These are phyloP conservation scores for Eremomyces bilateralis DNA, from an alignment of 495 filamentous ascomycete genomes.

Conservation along the genomic window DNA sequence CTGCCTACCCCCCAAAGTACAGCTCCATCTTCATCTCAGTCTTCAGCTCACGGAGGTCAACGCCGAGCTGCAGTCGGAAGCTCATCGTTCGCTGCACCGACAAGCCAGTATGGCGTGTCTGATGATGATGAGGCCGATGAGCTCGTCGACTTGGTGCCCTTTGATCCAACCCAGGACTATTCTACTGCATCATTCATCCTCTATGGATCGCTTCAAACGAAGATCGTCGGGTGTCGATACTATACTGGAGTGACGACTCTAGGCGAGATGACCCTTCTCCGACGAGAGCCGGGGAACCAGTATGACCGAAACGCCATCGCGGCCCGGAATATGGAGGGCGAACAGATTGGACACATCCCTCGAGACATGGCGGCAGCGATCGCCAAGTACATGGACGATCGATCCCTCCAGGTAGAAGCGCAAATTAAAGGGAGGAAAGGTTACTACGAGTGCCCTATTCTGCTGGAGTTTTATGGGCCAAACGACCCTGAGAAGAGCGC, in stretches of 20 bases:
- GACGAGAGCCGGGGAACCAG: conserved; percentile 46
- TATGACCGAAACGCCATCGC: conserved; percentile 8
- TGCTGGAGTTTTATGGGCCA: conserved; percentile 44
- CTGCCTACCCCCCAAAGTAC: too few relatives aligned
- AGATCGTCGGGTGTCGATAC: conserved; percentile 65
- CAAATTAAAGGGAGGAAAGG: conserved; percentile 38
- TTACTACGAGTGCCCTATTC: conserved; percentile 47
- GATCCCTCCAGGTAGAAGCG: conserved; percentile 39
- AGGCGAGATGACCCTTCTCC: conserved; percentile 49
- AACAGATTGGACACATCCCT: conserved; percentile 67
- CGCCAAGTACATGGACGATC: conserved; percentile 44
- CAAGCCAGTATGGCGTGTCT: neutral
- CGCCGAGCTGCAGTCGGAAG: too few relatives aligned
- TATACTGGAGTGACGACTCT: conserved; percentile 49
- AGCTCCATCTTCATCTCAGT: too few relatives aligned
- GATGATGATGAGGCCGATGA: conserved; percentile 1
- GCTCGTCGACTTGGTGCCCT: neutral
- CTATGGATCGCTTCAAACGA: conserved; percentile 26
- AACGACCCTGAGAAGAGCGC: conserved; percentile 27
- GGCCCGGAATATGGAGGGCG: conserved; percentile 55
- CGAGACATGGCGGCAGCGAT: conserved; percentile 41
- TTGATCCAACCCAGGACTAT: neutral
- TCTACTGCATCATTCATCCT: conserved; percentile 1
- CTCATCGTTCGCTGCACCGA: too few relatives aligned
- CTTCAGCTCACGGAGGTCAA: too few relatives aligned